Evolutionary conservation across 352 stramenopile genomes (phyloP).

Genomic region (Phytopythium mirpurense): DNA sequence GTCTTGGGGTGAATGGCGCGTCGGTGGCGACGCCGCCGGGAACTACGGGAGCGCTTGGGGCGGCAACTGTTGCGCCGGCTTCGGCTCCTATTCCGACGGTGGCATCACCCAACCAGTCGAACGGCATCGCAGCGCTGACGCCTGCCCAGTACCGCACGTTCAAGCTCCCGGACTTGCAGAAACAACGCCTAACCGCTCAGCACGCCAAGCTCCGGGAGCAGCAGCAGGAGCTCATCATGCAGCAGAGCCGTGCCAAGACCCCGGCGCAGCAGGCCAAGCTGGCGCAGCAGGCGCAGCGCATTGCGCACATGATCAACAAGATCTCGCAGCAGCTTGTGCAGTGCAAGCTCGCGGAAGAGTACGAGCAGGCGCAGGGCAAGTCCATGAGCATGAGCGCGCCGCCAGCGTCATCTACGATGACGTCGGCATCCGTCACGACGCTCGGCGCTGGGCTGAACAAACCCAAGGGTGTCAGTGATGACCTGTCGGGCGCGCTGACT

Average conservation of each 20-base stretch:
- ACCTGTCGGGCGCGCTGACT: constrained; percentile 10
- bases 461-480: constrained; percentile 26
- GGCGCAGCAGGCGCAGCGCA: constrained; percentile 59
- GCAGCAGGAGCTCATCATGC: constrained; percentile 73
- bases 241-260: constrained; percentile 69
- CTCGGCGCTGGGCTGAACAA: constrained; percentile 25
- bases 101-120: constrained; percentile 8
- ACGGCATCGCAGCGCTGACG: constrained; percentile 38
- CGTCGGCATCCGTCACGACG: constrained; percentile 17
- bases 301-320: constrained; percentile 85
- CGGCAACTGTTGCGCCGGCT: background rate
- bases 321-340: constrained; percentile 83
- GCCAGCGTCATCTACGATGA: constrained; percentile 17
- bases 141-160: constrained; percentile 72
- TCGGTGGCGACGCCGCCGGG: constrained; percentile 10
- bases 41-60: background rate
- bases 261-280: constrained; percentile 67
- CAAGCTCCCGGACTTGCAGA: constrained; percentile 57
- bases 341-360: constrained; percentile 77
- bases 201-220: constrained; percentile 71
- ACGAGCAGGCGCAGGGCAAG: constrained; percentile 60
- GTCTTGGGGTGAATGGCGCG: constrained; percentile 9
- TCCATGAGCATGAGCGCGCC: constrained; percentile 28
- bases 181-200: constrained; percentile 62
- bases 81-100: background rate